These are phyloP conservation scores for Xylaria sp. DNA, from an alignment of 2,329 filamentous ascomycete species.

Conservation along the genomic window DNA sequence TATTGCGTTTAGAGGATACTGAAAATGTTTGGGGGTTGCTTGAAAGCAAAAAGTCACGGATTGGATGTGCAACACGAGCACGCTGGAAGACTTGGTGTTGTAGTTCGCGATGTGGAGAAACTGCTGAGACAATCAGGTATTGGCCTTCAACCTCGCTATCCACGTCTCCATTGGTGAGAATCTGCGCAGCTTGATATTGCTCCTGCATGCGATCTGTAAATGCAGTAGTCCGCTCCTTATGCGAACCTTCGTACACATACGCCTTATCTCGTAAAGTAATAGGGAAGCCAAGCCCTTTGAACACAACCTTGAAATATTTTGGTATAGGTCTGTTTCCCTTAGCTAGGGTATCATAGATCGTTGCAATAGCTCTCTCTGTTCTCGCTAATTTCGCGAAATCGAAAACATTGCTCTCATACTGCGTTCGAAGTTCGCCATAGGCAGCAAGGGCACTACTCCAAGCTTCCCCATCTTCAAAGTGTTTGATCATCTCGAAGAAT, in stretches of 20 bases:
- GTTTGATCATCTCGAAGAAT: slow-evolving; percentile 94
- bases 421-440: slow-evolving; percentile 89
- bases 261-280: slow-evolving; percentile 84
- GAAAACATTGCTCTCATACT: slow-evolving; percentile 89
- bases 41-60: slow-evolving; percentile 83
- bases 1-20: slow-evolving; percentile 76
- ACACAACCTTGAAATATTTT: slow-evolving; percentile 91
- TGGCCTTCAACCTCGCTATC: slow-evolving; percentile 89
- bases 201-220: slow-evolving; percentile 95
- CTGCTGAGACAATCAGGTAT: slow-evolving; percentile 82
- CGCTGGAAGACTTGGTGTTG: slow-evolving; percentile 87
- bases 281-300: slow-evolving; percentile 90
- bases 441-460: slow-evolving; percentile 89
- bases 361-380: slow-evolving; percentile 88
- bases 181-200: slow-evolving; percentile 85
- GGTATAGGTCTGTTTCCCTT: slow-evolving; percentile 82
- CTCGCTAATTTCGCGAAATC: slow-evolving; percentile 93
- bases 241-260: slow-evolving; percentile 87
- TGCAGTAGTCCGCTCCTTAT: slow-evolving; percentile 78
- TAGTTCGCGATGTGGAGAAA: slow-evolving; percentile 85
- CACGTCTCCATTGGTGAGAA: slow-evolving; percentile 74
- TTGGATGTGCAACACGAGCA: slow-evolving; percentile 81
- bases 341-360: slow-evolving; percentile 87
- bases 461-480: slow-evolving; percentile 92
- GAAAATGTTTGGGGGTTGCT: slow-evolving; percentile 83